Base-by-base conservation (phyloP, 139 green algal species). In the Auxenochlorella pyrenoidosa region DNA sequence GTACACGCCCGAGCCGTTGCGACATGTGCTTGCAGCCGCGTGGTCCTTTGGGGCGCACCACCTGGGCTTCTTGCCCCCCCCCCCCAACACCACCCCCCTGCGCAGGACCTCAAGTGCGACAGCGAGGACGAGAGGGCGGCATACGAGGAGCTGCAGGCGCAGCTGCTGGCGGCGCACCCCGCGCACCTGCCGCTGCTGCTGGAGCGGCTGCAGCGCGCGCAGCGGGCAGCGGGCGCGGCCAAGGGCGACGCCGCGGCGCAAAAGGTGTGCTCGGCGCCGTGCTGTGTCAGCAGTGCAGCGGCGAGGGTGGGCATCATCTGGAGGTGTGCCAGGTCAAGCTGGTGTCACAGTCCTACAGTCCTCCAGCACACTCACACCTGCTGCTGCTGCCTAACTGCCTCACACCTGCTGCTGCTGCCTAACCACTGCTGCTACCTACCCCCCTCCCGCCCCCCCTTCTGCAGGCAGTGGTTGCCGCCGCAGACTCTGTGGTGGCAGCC, bases 101-200 rank as follows among this genome's bases (percentile, higher is more conserved):
- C 75, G 63, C 70, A 91, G 76, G 83, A 87, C 2, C 54, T 90
- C 16, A 91, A 92, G 43, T 63, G 85, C 38, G 93, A 93, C 32
- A 78, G 70, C 70, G 88, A 90, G 40, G 80, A 87, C 19, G 84
- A 85, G 30, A n/a, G 34, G 16, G 79, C 36, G n/a, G 72, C 68
- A 0, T 91, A 91, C 70, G 70, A 79, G 38, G 32, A 47, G 2
- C 83, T 96, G 75, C 44, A 84, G 5, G 38, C 75, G 0, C 83
- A 94, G 83, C 86, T 97, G 65, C 43, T 89, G 43, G 75, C 43
- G 19, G 82, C 78, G n/a, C 86, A 92, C 77, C 93, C 93, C 2
- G 68, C 36, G 26, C 92, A 97, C 87, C 89, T 98, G 90, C 94
- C 95, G 13, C 86, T 97, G 75, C 91, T 97, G 80, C 80, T 87